Conservation (phyloP, 345 rosid genomes). For the Lagerstroemia speciosa region DNA sequence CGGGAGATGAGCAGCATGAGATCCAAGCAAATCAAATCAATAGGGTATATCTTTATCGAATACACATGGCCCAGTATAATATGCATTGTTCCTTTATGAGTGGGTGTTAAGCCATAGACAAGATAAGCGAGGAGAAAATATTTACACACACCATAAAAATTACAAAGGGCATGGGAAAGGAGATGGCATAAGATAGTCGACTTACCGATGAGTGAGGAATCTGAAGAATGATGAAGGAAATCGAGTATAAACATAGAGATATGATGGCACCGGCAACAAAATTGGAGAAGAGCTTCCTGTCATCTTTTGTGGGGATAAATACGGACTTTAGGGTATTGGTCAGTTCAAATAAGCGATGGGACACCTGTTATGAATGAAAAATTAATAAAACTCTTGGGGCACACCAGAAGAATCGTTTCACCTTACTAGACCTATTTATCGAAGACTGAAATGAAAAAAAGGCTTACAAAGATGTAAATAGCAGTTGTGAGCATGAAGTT, state of each 20-base stretch:
- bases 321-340: constrained; percentile 65
- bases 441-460: not conserved
- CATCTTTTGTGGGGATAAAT: constrained; percentile 74
- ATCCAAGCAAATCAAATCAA: not conserved
- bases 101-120: too few relatives aligned
- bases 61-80: not conserved
- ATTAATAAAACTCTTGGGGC: not conserved
- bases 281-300: constrained; percentile 52
- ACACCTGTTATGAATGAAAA: constrained; percentile 37
- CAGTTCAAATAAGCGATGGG: constrained; percentile 69
- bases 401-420: not conserved
- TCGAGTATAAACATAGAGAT: constrained; percentile 42
- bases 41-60: not conserved
- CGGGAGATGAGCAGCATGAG: not conserved
- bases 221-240: constrained; percentile 67
- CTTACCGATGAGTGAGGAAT: constrained; percentile 67
- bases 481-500: constrained; percentile 96
- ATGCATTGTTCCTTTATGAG: too few relatives aligned
- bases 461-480: constrained; percentile 66
- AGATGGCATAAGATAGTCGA: not conserved
- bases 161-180: not conserved
- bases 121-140: too few relatives aligned
- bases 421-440: not conserved
- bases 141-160: not conserved
- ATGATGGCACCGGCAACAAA: constrained; percentile 53